Conservation (phyloP, 495 filamentous ascomycete genomes). For the Aspergillus olivimuriae region DNA sequence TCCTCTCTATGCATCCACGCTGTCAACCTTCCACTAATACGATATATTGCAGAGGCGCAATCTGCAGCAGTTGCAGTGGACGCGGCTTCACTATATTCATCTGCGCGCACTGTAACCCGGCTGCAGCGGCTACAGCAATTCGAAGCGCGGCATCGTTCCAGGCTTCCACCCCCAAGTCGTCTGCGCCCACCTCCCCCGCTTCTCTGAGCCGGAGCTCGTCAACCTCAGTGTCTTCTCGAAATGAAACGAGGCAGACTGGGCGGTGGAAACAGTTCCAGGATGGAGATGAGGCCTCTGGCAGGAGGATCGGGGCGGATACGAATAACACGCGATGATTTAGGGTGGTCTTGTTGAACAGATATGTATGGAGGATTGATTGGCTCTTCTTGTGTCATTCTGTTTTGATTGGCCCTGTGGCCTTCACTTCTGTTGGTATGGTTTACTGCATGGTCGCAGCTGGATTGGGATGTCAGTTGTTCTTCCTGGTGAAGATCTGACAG, state of each 20-base stretch:
- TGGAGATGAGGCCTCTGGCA: conserved; percentile 13
- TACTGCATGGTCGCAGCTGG: background rate
- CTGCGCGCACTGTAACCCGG: conserved; percentile 33
- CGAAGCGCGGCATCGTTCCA: conserved; percentile 5
- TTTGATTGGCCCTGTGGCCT: no score
- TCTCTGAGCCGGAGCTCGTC: conserved; percentile 31
- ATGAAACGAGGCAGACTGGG: conserved; percentile 7
- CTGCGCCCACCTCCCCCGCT: conserved; percentile 20
- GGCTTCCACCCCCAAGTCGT: conserved; percentile 21
- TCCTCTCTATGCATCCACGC: no score
- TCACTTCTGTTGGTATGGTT: no score
- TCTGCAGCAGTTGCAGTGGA: conserved; percentile 29
- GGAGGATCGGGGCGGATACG: conserved; percentile 17
- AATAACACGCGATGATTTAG: conserved; percentile 19
- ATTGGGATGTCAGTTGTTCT: background rate
- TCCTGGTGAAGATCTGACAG: background rate
- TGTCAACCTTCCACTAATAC: background rate
- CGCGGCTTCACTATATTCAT: conserved; percentile 33
- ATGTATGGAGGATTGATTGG: background rate
- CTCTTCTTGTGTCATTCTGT: background rate
- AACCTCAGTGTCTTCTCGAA: conserved; percentile 21
- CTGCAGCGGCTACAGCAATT: conserved; percentile 14
- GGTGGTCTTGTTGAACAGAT: background rate
- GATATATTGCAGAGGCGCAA: conserved; percentile 18
- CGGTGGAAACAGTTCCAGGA: conserved; percentile 14